These are phyloP conservation scores for Solanum neorickii DNA, from an alignment of 257 asterid genomes.

Conservation along the genomic window DNA sequence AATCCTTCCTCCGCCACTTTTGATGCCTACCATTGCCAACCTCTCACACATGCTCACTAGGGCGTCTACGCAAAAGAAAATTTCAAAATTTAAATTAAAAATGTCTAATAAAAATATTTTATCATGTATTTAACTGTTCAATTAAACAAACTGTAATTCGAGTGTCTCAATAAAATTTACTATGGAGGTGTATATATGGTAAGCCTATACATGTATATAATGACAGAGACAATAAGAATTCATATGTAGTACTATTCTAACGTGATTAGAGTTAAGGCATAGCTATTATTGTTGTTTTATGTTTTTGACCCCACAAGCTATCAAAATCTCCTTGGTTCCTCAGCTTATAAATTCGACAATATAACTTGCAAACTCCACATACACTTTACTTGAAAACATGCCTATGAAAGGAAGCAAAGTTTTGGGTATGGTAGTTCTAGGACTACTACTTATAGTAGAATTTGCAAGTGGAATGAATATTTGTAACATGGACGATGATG, in stretches of 20 bases:
- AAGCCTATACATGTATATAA: not conserved
- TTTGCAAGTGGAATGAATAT: not conserved
- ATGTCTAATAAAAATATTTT: not conserved
- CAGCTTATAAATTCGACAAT: not conserved
- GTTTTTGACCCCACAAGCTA: not conserved
- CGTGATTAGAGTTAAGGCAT: not conserved
- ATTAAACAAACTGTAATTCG: not conserved
- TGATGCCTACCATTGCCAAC: not conserved
- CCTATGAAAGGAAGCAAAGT: not conserved
- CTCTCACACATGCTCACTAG: not conserved
- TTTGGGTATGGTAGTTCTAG: not conserved
- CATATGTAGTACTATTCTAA: not conserved
- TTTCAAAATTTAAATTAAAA: not conserved
- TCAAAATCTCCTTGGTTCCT: not conserved
- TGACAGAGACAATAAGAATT: not conserved
- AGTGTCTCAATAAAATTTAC: not conserved
- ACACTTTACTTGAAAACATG: not conserved
- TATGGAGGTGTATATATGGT: not conserved
- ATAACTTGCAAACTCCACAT: not conserved
- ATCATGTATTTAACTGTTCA: not conserved
- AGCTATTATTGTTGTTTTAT: not conserved
- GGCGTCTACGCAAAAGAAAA: not conserved
- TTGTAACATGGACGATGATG: slow-evolving; percentile 44
- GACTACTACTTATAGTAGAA: not conserved
- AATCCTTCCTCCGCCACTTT: too few relatives aligned